Evolutionary conservation across 352 stramenopile species (phyloP).

Genomic region (Blastocystis sp.): DNA sequence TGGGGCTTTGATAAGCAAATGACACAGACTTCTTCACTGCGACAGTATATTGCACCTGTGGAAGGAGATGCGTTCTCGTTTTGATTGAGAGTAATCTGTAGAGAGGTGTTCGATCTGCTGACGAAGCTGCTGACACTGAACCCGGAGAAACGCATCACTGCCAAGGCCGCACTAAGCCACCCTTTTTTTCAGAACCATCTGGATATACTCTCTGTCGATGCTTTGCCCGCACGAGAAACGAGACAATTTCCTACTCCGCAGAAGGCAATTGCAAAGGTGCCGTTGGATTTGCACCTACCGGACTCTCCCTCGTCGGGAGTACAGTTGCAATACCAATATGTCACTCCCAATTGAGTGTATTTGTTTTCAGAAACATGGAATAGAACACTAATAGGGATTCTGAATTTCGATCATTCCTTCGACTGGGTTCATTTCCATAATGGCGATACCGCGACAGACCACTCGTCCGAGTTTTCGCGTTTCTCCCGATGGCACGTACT

Average conservation of each 20-base stretch:
- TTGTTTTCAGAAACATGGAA: neutral
- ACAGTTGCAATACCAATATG: neutral
- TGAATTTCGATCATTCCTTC: constrained; percentile 70
- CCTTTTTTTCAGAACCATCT: constrained; percentile 70
- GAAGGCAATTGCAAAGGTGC: neutral
- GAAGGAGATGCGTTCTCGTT: neutral
- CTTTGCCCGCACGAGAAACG: neutral
- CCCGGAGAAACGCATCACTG: constrained; percentile 78
- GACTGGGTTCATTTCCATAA: constrained; percentile 68
- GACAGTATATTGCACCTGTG: neutral
- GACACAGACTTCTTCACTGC: neutral
- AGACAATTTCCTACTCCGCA: constrained; percentile 1
- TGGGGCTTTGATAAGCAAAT: constrained; percentile 37
- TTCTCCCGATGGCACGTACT: constrained; percentile 75
- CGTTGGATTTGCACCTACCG: neutral
- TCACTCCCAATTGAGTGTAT: neutral
- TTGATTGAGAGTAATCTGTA: neutral
- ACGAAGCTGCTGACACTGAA: constrained; percentile 81
- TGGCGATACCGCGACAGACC: constrained; percentile 72
- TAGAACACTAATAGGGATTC: constrained; percentile 63
- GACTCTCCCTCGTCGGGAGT: neutral
- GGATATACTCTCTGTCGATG: neutral
- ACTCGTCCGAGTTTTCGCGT: constrained; percentile 81
- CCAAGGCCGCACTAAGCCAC: constrained; percentile 73
- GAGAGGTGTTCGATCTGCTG: constrained; percentile 69